Conservation (phyloP, 371 early-diverging fungal species). For the Rhizopus sp. region DNA sequence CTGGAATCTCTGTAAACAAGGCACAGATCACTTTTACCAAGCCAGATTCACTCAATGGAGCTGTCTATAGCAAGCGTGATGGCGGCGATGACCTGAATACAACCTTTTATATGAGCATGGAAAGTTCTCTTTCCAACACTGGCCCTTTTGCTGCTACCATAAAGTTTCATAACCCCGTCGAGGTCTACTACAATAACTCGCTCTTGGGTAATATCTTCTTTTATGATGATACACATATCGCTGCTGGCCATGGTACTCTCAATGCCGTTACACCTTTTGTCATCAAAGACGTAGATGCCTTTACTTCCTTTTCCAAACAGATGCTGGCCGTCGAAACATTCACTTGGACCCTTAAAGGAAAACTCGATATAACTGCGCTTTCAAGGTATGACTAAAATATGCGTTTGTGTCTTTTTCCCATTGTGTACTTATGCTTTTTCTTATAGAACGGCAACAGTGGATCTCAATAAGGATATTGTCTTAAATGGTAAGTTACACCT, state of each 20-base stretch:
- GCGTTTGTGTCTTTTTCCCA: constrained; percentile 1
- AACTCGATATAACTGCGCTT: constrained; percentile 50
- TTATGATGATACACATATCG: constrained; percentile 37
- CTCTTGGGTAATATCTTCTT: constrained; percentile 43
- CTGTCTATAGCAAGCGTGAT: constrained; percentile 18
- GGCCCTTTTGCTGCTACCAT: constrained; percentile 58
- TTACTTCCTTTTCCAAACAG: constrained; percentile 46
- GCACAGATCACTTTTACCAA: constrained; percentile 48
- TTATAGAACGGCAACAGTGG: constrained; percentile 34
- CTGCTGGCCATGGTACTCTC: constrained; percentile 46
- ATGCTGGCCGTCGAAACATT: constrained; percentile 51
- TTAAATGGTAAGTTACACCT: constrained; percentile 17
- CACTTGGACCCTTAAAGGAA: constrained; percentile 52
- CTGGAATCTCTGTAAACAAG: constrained; percentile 38
- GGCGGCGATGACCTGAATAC: constrained; percentile 23
- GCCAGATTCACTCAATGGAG: constrained; percentile 11
- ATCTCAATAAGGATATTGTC: constrained; percentile 29
- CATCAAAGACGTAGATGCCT: constrained; percentile 40
- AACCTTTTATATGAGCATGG: constrained; percentile 46
- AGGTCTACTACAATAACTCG: constrained; percentile 44
- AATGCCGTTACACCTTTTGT: constrained; percentile 33
- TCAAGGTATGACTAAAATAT: constrained; percentile 29
- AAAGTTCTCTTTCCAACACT: constrained; percentile 45
- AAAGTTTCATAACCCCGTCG: constrained; percentile 49
- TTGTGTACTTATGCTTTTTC: neutral